Evolutionary conservation across 148 eudicot species (phyloP).

Genomic region (Euryodendron excelsum): DNA sequence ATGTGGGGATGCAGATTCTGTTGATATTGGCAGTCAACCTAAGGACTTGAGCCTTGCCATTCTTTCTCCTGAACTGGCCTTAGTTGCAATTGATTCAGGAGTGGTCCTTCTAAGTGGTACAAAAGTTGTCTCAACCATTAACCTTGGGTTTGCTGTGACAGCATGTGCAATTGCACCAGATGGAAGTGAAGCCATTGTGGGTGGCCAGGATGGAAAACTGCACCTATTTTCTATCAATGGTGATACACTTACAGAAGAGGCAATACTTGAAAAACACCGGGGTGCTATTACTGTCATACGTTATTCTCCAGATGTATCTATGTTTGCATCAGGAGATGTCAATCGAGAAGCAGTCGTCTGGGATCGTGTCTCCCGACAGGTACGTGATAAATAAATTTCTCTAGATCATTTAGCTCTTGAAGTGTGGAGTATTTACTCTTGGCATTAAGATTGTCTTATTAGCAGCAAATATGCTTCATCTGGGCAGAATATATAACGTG

Average conservation of each 20-base stretch:
- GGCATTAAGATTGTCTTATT: slow-evolving; percentile 1
- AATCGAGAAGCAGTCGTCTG: slow-evolving; percentile 96
- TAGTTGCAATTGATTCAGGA: slow-evolving; percentile 79
- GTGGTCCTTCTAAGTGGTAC: slow-evolving; percentile 69
- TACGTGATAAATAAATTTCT: slow-evolving; percentile 22
- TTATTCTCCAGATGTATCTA: slow-evolving; percentile 85
- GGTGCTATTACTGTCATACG: slow-evolving; percentile 83
- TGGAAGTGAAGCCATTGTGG: slow-evolving; percentile 85
- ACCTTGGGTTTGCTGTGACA: slow-evolving; percentile 73
- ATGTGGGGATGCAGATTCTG: slow-evolving; percentile 60
- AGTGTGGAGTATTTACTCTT: background rate
- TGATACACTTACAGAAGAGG: slow-evolving; percentile 75
- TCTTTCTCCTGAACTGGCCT: slow-evolving; percentile 51
- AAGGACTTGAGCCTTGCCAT: slow-evolving; percentile 80
- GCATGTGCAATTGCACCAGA: slow-evolving; percentile 81
- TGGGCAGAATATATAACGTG: background rate
- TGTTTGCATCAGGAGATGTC: slow-evolving; percentile 91
- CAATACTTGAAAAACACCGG: slow-evolving; percentile 84
- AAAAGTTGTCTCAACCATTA: slow-evolving; percentile 55
- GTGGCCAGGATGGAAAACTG: slow-evolving; percentile 85
- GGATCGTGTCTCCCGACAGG: slow-evolving; percentile 85
- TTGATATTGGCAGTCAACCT: slow-evolving; percentile 86
- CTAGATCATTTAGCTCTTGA: background rate
- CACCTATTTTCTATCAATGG: slow-evolving; percentile 71
- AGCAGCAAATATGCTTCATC: background rate